phyloP scores from a whole-genome alignment of 345 rosid genomes.

The Combretum micranthum region DNA sequence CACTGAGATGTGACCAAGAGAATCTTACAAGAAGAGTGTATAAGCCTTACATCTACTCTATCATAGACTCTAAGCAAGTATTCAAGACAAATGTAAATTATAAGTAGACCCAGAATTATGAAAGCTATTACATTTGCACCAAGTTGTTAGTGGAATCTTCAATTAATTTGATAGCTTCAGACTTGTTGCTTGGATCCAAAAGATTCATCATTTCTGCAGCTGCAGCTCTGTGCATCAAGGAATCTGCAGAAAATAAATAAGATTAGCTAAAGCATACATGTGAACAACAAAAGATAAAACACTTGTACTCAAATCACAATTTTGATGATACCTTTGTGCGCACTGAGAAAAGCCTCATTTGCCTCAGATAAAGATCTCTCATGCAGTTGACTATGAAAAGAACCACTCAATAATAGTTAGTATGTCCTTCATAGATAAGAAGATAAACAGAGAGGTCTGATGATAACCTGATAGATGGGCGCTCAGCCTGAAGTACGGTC shows the following conservation, averaged over 20 bases:
- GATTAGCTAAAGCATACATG: not conserved
- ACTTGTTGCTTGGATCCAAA: conserved; percentile 62
- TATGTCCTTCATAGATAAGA: conserved; percentile 4
- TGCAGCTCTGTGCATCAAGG: conserved; percentile 92
- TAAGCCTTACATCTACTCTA: too few species aligned
- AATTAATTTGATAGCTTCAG: conserved; percentile 63
- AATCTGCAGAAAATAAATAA: conserved; percentile 36
- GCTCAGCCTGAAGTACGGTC: conserved; percentile 89
- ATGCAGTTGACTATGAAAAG: conserved; percentile 62
- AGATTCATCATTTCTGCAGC: conserved; percentile 74
- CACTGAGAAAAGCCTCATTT: conserved; percentile 59
- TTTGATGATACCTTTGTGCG: conserved; percentile 51
- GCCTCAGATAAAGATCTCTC: conserved; percentile 71
- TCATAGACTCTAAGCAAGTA: not conserved
- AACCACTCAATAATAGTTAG: conserved; percentile 6
- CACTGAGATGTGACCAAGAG: too few species aligned
- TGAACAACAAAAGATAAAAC: conserved; percentile 7
- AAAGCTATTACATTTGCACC: conserved; percentile 41
- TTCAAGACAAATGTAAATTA: not conserved
- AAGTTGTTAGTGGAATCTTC: conserved; percentile 64
- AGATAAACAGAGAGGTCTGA: not conserved
- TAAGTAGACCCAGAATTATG: not conserved
- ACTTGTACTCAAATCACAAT: not conserved
- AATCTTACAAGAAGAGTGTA: too few species aligned
- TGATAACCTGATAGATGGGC: conserved; percentile 66